These are phyloP conservation scores for Zygoascus meyerae DNA, from an alignment of 1,139 yeast species.

Conservation along the genomic window DNA sequence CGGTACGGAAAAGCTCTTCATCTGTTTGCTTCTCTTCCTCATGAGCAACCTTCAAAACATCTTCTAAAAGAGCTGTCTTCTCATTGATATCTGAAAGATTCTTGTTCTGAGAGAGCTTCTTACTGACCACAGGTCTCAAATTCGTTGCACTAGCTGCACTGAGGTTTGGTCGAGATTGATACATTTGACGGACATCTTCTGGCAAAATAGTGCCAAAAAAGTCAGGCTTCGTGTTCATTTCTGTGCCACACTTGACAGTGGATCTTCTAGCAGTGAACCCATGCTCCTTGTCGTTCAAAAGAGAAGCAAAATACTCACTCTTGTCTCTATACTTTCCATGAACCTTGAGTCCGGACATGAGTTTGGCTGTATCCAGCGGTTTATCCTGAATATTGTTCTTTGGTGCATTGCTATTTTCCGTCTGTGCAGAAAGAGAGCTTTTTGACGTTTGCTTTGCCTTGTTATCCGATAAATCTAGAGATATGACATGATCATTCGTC, in stretches of 20 bases:
- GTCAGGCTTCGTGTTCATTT: neutral
- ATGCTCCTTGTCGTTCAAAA: too few relatives aligned
- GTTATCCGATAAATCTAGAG: too few relatives aligned
- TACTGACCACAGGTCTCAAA: too few relatives aligned
- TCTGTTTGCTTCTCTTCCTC: slow-evolving; percentile 37
- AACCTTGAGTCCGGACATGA: slow-evolving; percentile 9
- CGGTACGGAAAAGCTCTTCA: slow-evolving; percentile 44
- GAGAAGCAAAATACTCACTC: slow-evolving; percentile 14
- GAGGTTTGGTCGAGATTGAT: neutral
- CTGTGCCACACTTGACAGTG: neutral
- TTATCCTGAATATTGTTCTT: too few relatives aligned
- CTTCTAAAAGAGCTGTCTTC: slow-evolving; percentile 26
- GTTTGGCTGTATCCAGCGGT: slow-evolving; percentile 3
- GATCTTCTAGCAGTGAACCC: too few relatives aligned
- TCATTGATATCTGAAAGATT: slow-evolving; percentile 8
- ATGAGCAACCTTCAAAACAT: slow-evolving; percentile 43
- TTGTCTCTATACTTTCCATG: slow-evolving; percentile 15
- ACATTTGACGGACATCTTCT: slow-evolving; percentile 18
- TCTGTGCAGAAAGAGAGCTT: too few relatives aligned
- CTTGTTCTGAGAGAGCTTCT: too few relatives aligned
- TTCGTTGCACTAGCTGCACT: too few relatives aligned
- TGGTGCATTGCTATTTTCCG: too few relatives aligned
- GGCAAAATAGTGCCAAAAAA: slow-evolving; percentile 13
- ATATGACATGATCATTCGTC: too few relatives aligned
- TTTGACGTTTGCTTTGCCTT: too few relatives aligned